Base-by-base conservation (phyloP, 129 eudicot genomes). In the Centrapalus pauciflorus region DNA sequence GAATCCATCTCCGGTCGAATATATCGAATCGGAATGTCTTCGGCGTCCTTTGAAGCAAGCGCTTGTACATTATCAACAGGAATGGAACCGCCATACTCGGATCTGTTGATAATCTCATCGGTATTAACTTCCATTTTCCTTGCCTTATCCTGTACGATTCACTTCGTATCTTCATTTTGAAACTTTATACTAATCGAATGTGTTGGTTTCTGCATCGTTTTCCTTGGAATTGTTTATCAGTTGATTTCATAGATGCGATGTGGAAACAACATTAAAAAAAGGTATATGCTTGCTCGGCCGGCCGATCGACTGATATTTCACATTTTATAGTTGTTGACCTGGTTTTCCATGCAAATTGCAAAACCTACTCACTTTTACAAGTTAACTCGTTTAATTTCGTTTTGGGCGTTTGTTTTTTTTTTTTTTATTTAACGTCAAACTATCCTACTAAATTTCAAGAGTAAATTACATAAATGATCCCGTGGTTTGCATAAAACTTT, bases 1-100 rank as follows among this genome's bases (percentile, higher is more conserved):
- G 48, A 19, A n/a, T 70, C 56, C 2, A 68, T 24, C 46, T 85
- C 87, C 2, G 84, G 84, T 7, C 87, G 77, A 52, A 85, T 73
- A 28, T 85, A 85, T 7, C 76, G 75, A 13, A 35, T 26, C 1
- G 87, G 87, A 69, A 84, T 58, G 64, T 77, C 79, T 60, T 84
- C 61, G 7, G 62, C 16, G 37, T 74, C 59, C 58, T 70, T 29
- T 24, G 89, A 77, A 55, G 85, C 85, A 58, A 80, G 85, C 4
- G 40, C 9, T 55, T 84, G 89, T 21, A 84, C 85, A 9, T 84
- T 84, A 28, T 77, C 73, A 19, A 80, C 89, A 3, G 89, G 81
- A 7, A 84, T 78, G 20, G 83, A 80, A 70, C 85, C 85, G 19
- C 89, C 89, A 13, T 65, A 76, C 4, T 65, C 83, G 9, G 46